phyloP scores from a whole-genome alignment of 208 protist genomes.

The Leishmania lainsoni region DNA sequence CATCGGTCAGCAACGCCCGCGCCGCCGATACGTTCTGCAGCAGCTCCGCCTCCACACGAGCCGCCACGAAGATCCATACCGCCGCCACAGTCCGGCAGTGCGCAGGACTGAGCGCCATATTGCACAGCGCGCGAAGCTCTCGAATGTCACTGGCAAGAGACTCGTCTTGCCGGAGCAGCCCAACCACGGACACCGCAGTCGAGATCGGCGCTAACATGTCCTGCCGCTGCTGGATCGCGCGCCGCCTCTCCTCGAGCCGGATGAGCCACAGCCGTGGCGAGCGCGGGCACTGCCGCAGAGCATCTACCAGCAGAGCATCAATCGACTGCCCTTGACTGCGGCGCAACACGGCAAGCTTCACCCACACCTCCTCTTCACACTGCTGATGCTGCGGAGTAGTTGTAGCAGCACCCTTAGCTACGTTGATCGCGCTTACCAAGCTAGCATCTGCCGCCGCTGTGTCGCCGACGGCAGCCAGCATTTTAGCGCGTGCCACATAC shows the following conservation, averaged over 20 bases:
- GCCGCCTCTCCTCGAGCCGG: conserved; percentile 49
- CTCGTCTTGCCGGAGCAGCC: conserved; percentile 23
- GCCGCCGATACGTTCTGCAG: conserved; percentile 31
- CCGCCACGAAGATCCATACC: conserved; percentile 75
- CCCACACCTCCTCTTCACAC: conserved; percentile 50
- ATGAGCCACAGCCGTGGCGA: conserved; percentile 73
- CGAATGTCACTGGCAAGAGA: conserved; percentile 13
- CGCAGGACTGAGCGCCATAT: conserved; percentile 32
- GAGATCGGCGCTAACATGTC: conserved; percentile 2
- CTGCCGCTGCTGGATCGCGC: conserved; percentile 15
- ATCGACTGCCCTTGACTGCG: conserved; percentile 37
- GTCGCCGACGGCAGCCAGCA: conserved; percentile 40
- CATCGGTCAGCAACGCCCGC: conserved; percentile 43
- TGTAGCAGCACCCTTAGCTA: not conserved
- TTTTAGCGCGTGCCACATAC: conserved; percentile 45
- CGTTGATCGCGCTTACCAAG: conserved; percentile 35
- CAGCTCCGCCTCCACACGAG: conserved; percentile 56
- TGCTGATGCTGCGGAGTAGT: not conserved
- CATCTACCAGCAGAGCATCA: conserved; percentile 20
- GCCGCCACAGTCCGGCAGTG: conserved; percentile 50
- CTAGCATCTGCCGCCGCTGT: conserved; percentile 39
- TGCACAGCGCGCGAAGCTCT: conserved; percentile 53
- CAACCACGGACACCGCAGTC: not conserved
- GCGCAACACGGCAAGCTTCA: conserved; percentile 65
- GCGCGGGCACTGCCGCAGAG: conserved; percentile 39